A percentile compares a stretch with the other conserved stretches of the same genome.
These are phyloP conservation scores for Iris macrosiphon DNA, from an alignment of 106 monocot genomes.

Conservation along the genomic window DNA sequence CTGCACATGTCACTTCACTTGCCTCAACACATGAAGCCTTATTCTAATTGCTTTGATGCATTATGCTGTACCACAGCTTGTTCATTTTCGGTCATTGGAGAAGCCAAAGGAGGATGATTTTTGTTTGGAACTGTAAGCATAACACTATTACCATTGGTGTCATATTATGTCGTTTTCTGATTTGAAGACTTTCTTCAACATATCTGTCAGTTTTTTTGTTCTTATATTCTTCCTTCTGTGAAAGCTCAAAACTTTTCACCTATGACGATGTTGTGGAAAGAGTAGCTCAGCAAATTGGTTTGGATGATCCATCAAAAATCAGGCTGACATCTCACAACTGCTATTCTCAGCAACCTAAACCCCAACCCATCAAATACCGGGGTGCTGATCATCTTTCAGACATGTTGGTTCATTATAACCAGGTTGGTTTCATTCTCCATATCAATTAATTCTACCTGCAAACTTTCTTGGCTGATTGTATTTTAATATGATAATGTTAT, in stretches of 20 bases:
- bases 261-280: slow-evolving; percentile 98
- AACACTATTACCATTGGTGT: neutral
- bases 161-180: neutral
- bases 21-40: too few species aligned
- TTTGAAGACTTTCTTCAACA: neutral
- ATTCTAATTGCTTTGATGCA: too few species aligned
- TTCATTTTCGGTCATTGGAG: slow-evolving; percentile 89
- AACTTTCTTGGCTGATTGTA: too few species aligned
- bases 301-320: slow-evolving; percentile 89
- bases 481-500: too few species aligned
- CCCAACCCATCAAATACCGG: slow-evolving; percentile 90
- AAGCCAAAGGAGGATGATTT: slow-evolving; percentile 98
- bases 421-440: slow-evolving; percentile 37
- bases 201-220: neutral
- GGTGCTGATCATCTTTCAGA: slow-evolving; percentile 89
- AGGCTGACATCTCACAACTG: slow-evolving; percentile 97
- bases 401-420: slow-evolving; percentile 96
- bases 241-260: slow-evolving; percentile 79
- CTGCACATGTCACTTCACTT: too few species aligned
- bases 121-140: slow-evolving; percentile 85
- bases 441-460: too few species aligned
- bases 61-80: slow-evolving; percentile 48
- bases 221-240: neutral
- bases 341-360: slow-evolving; percentile 99
- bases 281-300: slow-evolving; percentile 74